Evolutionary conservation across 192 early-diverging fungal species (phyloP), one percentile per base, ranked within the genome.

Genomic region (Coemansia guatemalensis): DNA sequence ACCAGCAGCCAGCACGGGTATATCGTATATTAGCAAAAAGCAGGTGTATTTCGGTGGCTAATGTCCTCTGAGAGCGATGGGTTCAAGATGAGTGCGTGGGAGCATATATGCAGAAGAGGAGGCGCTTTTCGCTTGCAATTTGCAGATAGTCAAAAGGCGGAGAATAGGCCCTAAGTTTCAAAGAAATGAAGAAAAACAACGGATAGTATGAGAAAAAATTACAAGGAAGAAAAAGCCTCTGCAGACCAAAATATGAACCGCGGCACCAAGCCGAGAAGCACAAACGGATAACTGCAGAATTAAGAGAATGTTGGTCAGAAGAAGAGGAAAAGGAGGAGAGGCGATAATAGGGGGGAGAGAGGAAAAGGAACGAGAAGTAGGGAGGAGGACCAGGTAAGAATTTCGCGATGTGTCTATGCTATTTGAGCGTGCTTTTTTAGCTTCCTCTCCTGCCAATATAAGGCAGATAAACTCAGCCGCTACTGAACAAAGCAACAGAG

Each of bases 261-360:
- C 22, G 57, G 57, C 57, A 58, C 57, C 35, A 58, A 58, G 57
- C 62, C 51, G 32, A 62, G 48, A 54, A 44, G 39, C 26, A 32
- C 24, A 24, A 55, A 58, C 29, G 21, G 39, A 39, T 56, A 61
- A 30, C 20, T 25, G 54, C 30, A 53, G 30, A 35, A 49, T 41
- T 23, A 53, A 26, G 35, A 9, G 24, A 55, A 22, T 32, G 44
- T 25, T 25, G 33, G 47, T 18, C 52, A 30, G 1, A 44, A 22
- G 47, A 56, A 29, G 59, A 51, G 24, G 56, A 58, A 35, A 18
- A 58, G 23, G 11, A 27, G 33, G 61, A 62, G 32, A 35, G 9
- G 33, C 11, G 39, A 50, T 25, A 33, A 56, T 33, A 61, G 48
- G 50, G 21, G 25, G 18, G 41, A 14, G 27, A 41, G 58, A 70